Base-by-base conservation (phyloP, 192 early-diverging fungal species). In the Allomyces javanicus region DNA sequence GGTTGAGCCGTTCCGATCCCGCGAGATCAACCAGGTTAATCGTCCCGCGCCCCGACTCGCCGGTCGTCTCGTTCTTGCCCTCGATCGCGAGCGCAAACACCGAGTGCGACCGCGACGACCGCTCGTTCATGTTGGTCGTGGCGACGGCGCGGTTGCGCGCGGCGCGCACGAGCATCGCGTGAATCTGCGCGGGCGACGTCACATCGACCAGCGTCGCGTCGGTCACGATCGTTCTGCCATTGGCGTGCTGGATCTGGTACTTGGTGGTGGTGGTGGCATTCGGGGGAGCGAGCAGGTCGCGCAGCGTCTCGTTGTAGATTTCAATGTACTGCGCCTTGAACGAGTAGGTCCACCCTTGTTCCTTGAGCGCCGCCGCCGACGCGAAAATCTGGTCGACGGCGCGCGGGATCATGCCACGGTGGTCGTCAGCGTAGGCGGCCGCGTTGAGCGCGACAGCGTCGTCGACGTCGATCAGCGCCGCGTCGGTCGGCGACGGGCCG, bases 21-120 rank as follows among this genome's bases (percentile, higher is more conserved):
- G 95, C 95, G 62, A 98, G 74, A 71, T 98, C 95, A 67, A 98
- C 89, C 68, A 98, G 72, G 66, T 95, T 96, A 40, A 98, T 81
- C 23, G 87, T 78, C 0, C 92, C 93, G 10, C 76, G 74, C 43
- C 79, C 83, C 4, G 73, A 69, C 74, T 94, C 90, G 33, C 79
- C 82, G 9, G 89, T 93, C 19, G 85, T 70, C 9, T 72, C 44
- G 72, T 98, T 94, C 17, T 65, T 72, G 58, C 93, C 93, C 9
- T 74, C 73, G 4, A 98, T 72, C 10, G 80, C 75, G 25, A 98
- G 78, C 12, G 89, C 92, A 74, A 98, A 98, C 25, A 98, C 91
- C 71, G 88, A 84, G 71, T 99, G 96, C 62, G 86, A 89, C 64
- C 93, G 78, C 9, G 95, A 98, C 0, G 93, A 96, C 43, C 89